Evolutionary conservation across 768 basidiomycete species (phyloP), one percentile per base, ranked within the genome.

Genomic region (Pleurotus eryngii): DNA sequence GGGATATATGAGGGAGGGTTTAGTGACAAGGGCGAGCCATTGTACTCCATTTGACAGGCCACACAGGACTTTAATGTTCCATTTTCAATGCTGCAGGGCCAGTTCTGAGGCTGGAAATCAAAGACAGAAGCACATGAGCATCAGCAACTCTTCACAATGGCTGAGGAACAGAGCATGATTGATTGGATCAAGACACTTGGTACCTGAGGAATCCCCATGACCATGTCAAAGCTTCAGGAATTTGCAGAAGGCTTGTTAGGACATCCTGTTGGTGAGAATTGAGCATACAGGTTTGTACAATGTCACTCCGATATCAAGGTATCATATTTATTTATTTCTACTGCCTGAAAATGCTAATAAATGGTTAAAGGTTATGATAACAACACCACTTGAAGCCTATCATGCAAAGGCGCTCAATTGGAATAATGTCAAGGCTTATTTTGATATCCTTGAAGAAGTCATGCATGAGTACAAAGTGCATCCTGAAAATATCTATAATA

Each of bases 361-460:
- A 5, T 64, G 68, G 37, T 37, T 72, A 8, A 66, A 66, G 53
- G 50, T 61, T 12, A 53, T 54, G 18, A 59, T 55, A 57, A 62
- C 71, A 3, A 18, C 45, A 17, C 5, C 40, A 40, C 42, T 59
- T 9, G 59, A 59, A 24, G 7, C 47, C 37, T 48, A 47, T 30
- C 57, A 66, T 26, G 71, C 67, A 2, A 56, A 66, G 42, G 65
- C 65, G 0, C 72, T 79, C 59, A 77, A 78, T 57, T 38, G 9
- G 2, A 46, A 65, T 8, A 56, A 56, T 9, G 69, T 76, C 8
- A 55, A 62, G 1, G 18, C 66, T 7, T 67, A 71, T 53, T 73
- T 72, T 42, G 38, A 63, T 1, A 24, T 64, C 1, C 61, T 72
- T 1, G 37, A 60, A 4, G 46, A 64, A 4, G 20, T 68, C 12